Evolutionary conservation across 1,139 yeast species (phyloP), one percentile per base, ranked within the genome.

Genomic region (Yamadazyma conglobata): DNA sequence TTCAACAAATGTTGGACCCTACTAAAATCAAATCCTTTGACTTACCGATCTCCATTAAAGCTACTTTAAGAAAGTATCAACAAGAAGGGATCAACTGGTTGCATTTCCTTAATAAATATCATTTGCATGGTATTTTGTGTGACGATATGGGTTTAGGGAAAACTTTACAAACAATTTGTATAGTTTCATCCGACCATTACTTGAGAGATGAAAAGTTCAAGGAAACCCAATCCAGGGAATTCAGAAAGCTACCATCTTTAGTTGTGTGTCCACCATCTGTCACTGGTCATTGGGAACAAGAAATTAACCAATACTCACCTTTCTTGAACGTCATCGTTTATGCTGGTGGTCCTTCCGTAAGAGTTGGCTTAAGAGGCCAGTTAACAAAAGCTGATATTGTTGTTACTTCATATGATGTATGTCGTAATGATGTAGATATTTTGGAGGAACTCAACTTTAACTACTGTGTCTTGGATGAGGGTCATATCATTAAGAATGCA

Each of bases 81-180:
- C 97, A 91, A 56, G 97, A 93, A 42, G 99, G 99, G 56, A 94
- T 93, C 25, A 93, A 91, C 54, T 93, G 99, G 99, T 68, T 93
- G 34, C 96, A 96, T 10, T 93, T 93, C 53, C 71, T 93, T 50
- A 93, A 91, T 62, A 86, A 86, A 50, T 93, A 93, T 51, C 96
- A 91, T 56, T 65, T 93, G 31, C 98, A 93, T 60, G 99, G 98
- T 30, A 88, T 93, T 48, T 65, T 93, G 30, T 91, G 98, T 75
- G 99, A 93, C 58, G 99, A 93, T 76, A 93, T 93, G 99, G 99
- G 99, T 9, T 71, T 93, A 22, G 99, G 99, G 36, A 93, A 93
- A 54, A 93, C 99, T 0, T 69, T 93, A 40, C 99, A 93, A 58
- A 89, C 98, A 0, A 88, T 93, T 50, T 93, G 98, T 61, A 91